Percentiles rank a stretch among this genome's conserved stretches.
Conservation (phyloP, 352 stramenopile species). For the Plasmopara viticola region DNA sequence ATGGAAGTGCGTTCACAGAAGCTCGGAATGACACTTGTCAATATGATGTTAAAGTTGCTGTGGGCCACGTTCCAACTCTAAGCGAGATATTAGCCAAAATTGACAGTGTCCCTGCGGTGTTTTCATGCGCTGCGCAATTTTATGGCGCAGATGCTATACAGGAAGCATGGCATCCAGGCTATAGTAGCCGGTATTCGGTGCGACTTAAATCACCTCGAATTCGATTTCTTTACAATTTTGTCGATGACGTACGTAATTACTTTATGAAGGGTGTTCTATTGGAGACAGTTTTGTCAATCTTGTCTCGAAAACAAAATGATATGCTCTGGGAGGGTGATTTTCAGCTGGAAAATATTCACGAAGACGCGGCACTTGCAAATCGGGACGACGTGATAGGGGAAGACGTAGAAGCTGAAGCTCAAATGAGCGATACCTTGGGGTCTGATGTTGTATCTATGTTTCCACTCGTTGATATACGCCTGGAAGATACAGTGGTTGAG, state of each 20-base stretch:
- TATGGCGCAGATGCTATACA: slow-evolving; percentile 76
- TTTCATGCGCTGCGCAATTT: slow-evolving; percentile 68
- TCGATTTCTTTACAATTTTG: slow-evolving; percentile 76
- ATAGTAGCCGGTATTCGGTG: slow-evolving; percentile 64
- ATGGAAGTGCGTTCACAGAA: slow-evolving; percentile 26
- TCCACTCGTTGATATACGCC: slow-evolving; percentile 58
- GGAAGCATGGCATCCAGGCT: slow-evolving; percentile 76
- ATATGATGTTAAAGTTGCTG: slow-evolving; percentile 12
- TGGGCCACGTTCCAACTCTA: slow-evolving; percentile 51
- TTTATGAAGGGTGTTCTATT: slow-evolving; percentile 62
- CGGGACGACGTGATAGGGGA: slow-evolving; percentile 11
- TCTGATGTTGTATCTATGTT: slow-evolving; percentile 81
- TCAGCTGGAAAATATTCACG: slow-evolving; percentile 36
- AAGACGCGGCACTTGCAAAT: slow-evolving; percentile 8
- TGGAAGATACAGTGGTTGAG: slow-evolving; percentile 63
- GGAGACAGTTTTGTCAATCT: slow-evolving; percentile 46
- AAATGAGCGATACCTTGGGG: slow-evolving; percentile 27
- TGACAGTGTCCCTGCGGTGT: slow-evolving; percentile 56
- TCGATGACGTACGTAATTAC: slow-evolving; percentile 73
- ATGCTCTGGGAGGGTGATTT: slow-evolving; percentile 76
- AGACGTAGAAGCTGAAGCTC: slow-evolving; percentile 7
- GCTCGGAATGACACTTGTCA: slow-evolving; percentile 8
- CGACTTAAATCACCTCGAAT: slow-evolving; percentile 73
- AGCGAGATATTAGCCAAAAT: slow-evolving; percentile 51
- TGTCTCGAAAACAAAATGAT: slow-evolving; percentile 56